Base-by-base conservation (phyloP, 1,139 yeast species). In the Diutina ranongensis region DNA sequence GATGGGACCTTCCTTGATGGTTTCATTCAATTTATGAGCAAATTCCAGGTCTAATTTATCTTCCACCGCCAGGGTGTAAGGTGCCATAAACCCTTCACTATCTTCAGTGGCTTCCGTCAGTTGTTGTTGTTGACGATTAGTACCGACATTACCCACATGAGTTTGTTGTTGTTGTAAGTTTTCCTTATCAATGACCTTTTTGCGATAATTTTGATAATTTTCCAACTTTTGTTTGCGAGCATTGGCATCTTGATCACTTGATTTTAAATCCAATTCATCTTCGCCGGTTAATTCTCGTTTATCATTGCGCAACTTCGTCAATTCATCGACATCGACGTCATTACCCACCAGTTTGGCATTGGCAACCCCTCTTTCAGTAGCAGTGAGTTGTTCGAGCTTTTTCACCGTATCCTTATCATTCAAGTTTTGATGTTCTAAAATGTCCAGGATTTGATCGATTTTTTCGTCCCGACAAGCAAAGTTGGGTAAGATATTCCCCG, bases 51-150 rank as follows among this genome's bases (percentile, higher is more conserved):
- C 89, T 49, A 75, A 67, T 51, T 75, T 74, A 56, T 80, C 86
- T 60, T 83, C 92, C 33, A 72, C 73, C 33, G 83, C 88, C 4
- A 83, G 75, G 1, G 89, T 81, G 57, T 83, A 83, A 1, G 88
- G 88, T 20, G 74, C 70, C 69, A 70, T 62, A 49, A 70, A 71
- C 44, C 63, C 70, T 33, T 62, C 60, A 31, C 52, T 57, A 10
- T 51, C 55, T 10, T 49, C 53, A 22, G 46, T 47, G 31, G 45
- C 45, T 12, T 40, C 33, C 9, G 8, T 9, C 3, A 15, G 33
- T 32, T 45, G 45, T 35, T 35, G 35, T 15, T 15, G n/a, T n/a
- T n/a, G n/a, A n/a, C n/a, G n/a, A n/a, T n/a, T n/a, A n/a, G n/a
- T n/a, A 18, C 34, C 57, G 8, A 45, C 41, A n/a, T n/a, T 13